These are phyloP conservation scores for Achaetomiella virescens DNA, from an alignment of 495 filamentous ascomycete species.

Conservation along the genomic window DNA sequence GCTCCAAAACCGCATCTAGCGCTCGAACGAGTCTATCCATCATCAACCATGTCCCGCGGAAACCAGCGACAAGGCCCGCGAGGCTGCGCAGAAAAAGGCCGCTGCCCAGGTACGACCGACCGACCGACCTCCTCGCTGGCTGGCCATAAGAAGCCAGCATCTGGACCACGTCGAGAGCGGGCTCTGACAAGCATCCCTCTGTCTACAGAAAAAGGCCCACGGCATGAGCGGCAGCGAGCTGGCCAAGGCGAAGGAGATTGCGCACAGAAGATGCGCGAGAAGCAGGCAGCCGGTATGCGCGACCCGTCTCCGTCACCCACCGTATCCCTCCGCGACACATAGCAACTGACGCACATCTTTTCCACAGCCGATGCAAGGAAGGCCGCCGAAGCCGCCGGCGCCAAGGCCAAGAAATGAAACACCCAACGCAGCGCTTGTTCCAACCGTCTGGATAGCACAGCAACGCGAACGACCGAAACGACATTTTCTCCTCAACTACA, in stretches of 20 bases:
- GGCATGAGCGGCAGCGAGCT: slow-evolving; percentile 62
- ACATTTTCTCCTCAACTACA: neutral
- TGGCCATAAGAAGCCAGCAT: slow-evolving; percentile 5
- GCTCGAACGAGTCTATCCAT: neutral
- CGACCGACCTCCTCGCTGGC: neutral
- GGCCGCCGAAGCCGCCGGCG: slow-evolving; percentile 27
- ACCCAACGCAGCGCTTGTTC: slow-evolving; percentile 7
- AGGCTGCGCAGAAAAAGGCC: slow-evolving; percentile 67
- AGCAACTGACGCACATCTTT: neutral
- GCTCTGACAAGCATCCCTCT: slow-evolving; percentile 10
- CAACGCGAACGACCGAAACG: slow-evolving; percentile 8
- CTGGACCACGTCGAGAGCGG: neutral
- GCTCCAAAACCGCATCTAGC: neutral
- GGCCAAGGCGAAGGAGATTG: slow-evolving; percentile 64
- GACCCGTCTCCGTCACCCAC: neutral
- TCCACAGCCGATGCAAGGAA: slow-evolving; percentile 47
- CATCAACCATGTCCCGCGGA: slow-evolving; percentile 67
- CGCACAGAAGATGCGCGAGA: slow-evolving; percentile 79
- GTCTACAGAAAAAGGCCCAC: slow-evolving; percentile 53
- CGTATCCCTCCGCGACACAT: neutral
- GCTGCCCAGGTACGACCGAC: slow-evolving; percentile 43
- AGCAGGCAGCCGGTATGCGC: slow-evolving; percentile 72
- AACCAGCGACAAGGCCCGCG: slow-evolving; percentile 89
- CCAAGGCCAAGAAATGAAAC: slow-evolving; percentile 27
- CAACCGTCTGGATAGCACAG: neutral